Percentiles rank a stretch among this genome's conserved stretches.
Evolutionary conservation across 306 rosid genomes (phyloP).

Genomic region (Dryas octopetala): DNA sequence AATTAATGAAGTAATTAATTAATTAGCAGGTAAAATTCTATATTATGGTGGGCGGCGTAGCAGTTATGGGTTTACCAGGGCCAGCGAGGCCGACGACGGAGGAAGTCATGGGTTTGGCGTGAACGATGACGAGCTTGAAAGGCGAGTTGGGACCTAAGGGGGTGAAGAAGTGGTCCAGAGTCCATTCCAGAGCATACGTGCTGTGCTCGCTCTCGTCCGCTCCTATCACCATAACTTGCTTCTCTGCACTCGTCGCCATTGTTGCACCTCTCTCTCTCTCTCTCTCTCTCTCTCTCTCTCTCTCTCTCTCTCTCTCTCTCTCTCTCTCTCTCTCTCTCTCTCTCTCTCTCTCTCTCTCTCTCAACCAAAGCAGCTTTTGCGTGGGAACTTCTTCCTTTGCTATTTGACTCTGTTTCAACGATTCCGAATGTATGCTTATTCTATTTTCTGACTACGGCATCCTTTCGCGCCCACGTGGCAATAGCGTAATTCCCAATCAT

Average conservation of each 20-base stretch:
- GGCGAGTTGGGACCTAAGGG: slow-evolving; percentile 17
- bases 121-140: slow-evolving; percentile 61
- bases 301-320: neutral
- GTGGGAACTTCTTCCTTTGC: neutral
- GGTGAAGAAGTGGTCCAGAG: slow-evolving; percentile 49
- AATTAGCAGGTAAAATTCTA: neutral
- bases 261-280: neutral
- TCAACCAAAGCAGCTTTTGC: neutral
- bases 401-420: too few relatives aligned
- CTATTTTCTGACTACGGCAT: neutral
- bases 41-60: too few relatives aligned
- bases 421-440: too few relatives aligned
- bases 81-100: slow-evolving; percentile 58
- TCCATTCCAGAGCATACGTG: slow-evolving; percentile 61
- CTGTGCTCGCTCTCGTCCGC: slow-evolving; percentile 68
- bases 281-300: neutral
- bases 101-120: slow-evolving; percentile 51
- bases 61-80: slow-evolving; percentile 43
- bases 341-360: neutral
- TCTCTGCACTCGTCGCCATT: slow-evolving; percentile 39
- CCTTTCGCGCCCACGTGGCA: neutral
- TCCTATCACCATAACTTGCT: slow-evolving; percentile 66
- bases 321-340: neutral
- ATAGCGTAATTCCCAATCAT: neutral
- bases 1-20: neutral